Percentiles rank a stretch among this genome's conserved stretches.
phyloP scores from a whole-genome alignment of 345 rosid species.

The Pseudoturritis turrita region DNA sequence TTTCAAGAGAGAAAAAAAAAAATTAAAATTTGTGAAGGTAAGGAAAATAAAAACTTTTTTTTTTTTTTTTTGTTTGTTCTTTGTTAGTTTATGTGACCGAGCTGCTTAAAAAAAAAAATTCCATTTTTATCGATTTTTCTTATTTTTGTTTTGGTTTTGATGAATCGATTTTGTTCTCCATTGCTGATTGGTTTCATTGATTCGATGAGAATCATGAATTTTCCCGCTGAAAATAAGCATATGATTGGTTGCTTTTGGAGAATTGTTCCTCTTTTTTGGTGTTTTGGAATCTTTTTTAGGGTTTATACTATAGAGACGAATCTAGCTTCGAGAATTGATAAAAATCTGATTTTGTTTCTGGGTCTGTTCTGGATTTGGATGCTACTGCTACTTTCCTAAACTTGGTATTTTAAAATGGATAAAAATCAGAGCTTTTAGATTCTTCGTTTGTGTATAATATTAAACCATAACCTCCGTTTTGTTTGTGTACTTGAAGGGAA shows the following conservation, averaged over 20 bases:
- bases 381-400: neutral
- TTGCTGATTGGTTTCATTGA: constrained; percentile 21
- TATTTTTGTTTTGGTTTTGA: neutral
- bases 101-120: constrained; percentile 17
- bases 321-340: neutral
- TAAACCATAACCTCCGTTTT: neutral
- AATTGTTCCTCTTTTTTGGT: neutral
- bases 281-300: neutral
- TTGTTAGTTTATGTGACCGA: constrained; percentile 19
- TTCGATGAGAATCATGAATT: constrained; percentile 13
- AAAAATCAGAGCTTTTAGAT: neutral
- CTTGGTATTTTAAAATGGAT: neutral
- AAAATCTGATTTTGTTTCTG: neutral
- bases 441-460: neutral
- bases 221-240: constrained; percentile 17
- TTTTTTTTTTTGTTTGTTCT: neutral
- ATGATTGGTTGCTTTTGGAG: constrained; percentile 18
- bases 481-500: neutral
- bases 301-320: neutral
- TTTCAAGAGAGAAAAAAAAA: neutral
- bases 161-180: neutral
- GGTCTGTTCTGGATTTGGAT: neutral
- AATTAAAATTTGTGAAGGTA: constrained; percentile 11
- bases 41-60: neutral
- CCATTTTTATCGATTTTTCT: neutral